Conservation (phyloP, 1,139 yeast species). For the Debaryomyces singareniensis region DNA sequence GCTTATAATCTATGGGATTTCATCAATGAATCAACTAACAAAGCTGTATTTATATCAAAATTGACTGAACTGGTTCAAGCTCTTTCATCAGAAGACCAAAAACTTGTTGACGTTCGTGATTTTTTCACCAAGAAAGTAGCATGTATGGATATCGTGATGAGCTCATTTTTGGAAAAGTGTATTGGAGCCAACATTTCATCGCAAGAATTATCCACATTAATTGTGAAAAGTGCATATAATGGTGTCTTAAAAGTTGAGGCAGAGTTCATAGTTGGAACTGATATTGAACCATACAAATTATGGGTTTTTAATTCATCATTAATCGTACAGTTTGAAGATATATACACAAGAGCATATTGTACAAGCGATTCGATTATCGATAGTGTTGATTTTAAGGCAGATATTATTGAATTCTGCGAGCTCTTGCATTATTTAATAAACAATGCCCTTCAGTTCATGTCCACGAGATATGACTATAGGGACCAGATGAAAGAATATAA, state of each 20-base stretch:
- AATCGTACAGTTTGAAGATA: slow-evolving; percentile 25
- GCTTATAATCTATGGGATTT: slow-evolving; percentile 45
- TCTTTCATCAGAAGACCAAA: slow-evolving; percentile 3
- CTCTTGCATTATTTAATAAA: slow-evolving; percentile 32
- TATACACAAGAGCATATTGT: slow-evolving; percentile 18
- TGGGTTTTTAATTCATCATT: slow-evolving; percentile 39
- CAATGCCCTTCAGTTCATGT: slow-evolving; percentile 33
- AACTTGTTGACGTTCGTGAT: slow-evolving; percentile 16
- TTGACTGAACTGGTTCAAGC: slow-evolving; percentile 13
- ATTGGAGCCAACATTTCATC: slow-evolving; percentile 15
- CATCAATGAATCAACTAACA: slow-evolving; percentile 16
- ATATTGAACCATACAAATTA: slow-evolving; percentile 16
- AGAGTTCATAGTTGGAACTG: slow-evolving; percentile 19
- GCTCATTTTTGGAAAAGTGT: slow-evolving; percentile 23
- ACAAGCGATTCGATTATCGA: slow-evolving; percentile 9
- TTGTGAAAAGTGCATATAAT: slow-evolving; percentile 32
- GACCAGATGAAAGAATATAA: slow-evolving; percentile 24
- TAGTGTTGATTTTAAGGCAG: slow-evolving; percentile 11
- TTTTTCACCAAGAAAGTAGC: slow-evolving; percentile 25
- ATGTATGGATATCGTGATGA: slow-evolving; percentile 30
- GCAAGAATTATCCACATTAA: slow-evolving; percentile 20
- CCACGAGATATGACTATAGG: slow-evolving; percentile 12
- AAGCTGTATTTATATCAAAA: slow-evolving; percentile 1
- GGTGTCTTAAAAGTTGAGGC: slow-evolving; percentile 42
- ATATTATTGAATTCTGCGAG: slow-evolving; percentile 22